Base-by-base conservation (phyloP, 768 basidiomycete species). In the Daedaleopsis nitida region DNA sequence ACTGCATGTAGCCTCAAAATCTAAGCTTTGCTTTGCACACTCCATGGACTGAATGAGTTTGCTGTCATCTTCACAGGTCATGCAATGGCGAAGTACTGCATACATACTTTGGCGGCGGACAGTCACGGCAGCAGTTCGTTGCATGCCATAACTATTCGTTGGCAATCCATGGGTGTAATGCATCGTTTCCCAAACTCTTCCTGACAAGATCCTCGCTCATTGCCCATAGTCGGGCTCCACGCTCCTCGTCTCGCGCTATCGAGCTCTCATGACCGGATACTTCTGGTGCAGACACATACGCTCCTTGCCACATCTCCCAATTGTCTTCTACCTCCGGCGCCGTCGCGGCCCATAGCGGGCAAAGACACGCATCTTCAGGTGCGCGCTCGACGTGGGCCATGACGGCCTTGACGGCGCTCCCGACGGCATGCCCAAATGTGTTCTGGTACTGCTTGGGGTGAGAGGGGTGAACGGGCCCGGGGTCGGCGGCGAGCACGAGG, bases 261-360 rank as follows among this genome's bases (percentile, higher is more conserved):
- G 49, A 56, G 48, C 65, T 67, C 57, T 69, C 69, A n/a, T 66
- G 62, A 9, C 70, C 64, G 10, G 59, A 17, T 54, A 63, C 45
- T 0, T 65, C 71, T 1, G 70, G 71, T 32, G 69, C 65, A 17
- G 64, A 68, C 55, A 73, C 68, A 61, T 74, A 70, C 52, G 57
- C 59, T 11, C 70, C 71, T 56, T 73, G 65, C 61, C 65, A 73
- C 21, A 55, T 45, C 24, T 16, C 58, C 42, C 51, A 55, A 45
- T 69, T 55, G 34, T 48, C 51, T 34, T 70, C 70, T 14, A 73
- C 51, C 35, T 69, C 72, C 16, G 63, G 63, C 50, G 66, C 65
- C 23, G 74, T 75, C 34, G 73, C 74, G 9, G 74, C 70, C 70
- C 71, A 75, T 37, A 75, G 67, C 34, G 72, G 69, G 57, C 69